Evolutionary conservation across 2,329 filamentous ascomycete genomes (phyloP), one percentile per base, ranked within the genome.

Genomic region (Calonectria ilicicola): DNA sequence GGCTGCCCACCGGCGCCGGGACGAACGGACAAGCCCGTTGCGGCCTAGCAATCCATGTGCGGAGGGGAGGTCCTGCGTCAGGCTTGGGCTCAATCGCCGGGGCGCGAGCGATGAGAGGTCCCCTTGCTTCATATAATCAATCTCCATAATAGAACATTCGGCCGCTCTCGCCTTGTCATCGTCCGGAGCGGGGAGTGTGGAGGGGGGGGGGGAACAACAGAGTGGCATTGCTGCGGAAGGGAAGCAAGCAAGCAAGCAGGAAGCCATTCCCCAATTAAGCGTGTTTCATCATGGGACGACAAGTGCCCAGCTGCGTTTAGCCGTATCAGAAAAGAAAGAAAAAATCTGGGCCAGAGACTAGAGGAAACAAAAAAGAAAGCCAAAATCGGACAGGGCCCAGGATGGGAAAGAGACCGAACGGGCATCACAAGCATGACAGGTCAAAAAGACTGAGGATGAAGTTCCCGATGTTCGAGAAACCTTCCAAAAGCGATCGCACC

Each of bases 381-480:
- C 53, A 60, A 60, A 60, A 60, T 40, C 53, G 38, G 26, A 58
- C 26, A 65, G 38, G 29, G 29, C 40, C 40, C 49, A 35, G 26
- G 62, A 29, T 46, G 71, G 35, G 69, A 65, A 68, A 58, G 44
- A 69, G 56, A 14, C 26, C 65, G 65, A 60, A 65, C 68, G 62
- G 63, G 35, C 46, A 53, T 40, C 10, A 21, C 26, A 49, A 42
- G 49, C 23, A 64, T 23, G 49, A 44, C 32, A 58, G 14, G 32
- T 27, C n/a, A 27, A 38, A 58, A 27, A 27, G 26, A 49, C 65
- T 56, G 47, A 76, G 58, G 56, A 58, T 72, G 68, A 73, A 62
- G 73, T 58, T 65, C 49, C 6, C 67, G 64, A 71, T 60, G 68
- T 77, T 78, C 69, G 68, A 78, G 69, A 72, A 72, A 69, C 44